Percentiles rank a stretch among this genome's conserved stretches.
phyloP scores from a whole-genome alignment of 345 rosid species.

The Draba incana region DNA sequence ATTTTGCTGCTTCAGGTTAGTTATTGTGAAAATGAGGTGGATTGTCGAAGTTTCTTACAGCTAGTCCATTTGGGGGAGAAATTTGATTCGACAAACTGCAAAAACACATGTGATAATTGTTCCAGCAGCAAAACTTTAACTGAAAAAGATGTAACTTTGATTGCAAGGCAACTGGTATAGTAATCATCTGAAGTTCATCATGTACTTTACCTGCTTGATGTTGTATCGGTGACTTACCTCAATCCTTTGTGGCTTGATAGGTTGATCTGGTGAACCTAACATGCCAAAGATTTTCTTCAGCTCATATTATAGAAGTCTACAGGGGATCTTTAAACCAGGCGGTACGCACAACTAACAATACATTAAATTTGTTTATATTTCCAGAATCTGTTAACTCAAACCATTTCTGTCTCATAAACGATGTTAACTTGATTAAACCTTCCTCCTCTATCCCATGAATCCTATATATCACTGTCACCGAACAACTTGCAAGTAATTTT shows the following conservation, averaged over 20 bases:
- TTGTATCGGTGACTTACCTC: constrained; percentile 14
- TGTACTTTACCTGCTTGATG: constrained; percentile 26
- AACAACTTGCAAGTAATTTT: constrained; percentile 18
- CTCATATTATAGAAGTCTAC: constrained; percentile 90
- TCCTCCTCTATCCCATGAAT: constrained; percentile 2
- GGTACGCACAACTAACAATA: constrained; percentile 50
- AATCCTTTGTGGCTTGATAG: constrained; percentile 44
- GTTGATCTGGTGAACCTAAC: constrained; percentile 83
- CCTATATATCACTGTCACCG: not conserved
- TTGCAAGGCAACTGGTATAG: constrained; percentile 83
- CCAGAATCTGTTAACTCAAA: not conserved
- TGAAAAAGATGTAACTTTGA: constrained; percentile 86
- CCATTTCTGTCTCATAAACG: constrained; percentile 7
- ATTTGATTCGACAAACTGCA: constrained; percentile 71
- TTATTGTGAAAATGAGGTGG: constrained; percentile 93
- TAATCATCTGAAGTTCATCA: constrained; percentile 8
- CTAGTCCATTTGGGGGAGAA: constrained; percentile 94
- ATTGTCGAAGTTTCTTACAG: constrained; percentile 89
- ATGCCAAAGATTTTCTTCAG: constrained; percentile 77
- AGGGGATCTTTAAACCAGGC: constrained; percentile 88
- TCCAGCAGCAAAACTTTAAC: constrained; percentile 56
- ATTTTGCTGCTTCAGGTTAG: constrained; percentile 68
- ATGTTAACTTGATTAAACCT: not conserved
- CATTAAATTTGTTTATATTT: constrained; percentile 16
- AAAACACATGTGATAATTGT: constrained; percentile 90